Evolutionary conservation across 2,329 filamentous ascomycete genomes (phyloP), one percentile per base, ranked within the genome.

Genomic region (Domatiomyces globalis): DNA sequence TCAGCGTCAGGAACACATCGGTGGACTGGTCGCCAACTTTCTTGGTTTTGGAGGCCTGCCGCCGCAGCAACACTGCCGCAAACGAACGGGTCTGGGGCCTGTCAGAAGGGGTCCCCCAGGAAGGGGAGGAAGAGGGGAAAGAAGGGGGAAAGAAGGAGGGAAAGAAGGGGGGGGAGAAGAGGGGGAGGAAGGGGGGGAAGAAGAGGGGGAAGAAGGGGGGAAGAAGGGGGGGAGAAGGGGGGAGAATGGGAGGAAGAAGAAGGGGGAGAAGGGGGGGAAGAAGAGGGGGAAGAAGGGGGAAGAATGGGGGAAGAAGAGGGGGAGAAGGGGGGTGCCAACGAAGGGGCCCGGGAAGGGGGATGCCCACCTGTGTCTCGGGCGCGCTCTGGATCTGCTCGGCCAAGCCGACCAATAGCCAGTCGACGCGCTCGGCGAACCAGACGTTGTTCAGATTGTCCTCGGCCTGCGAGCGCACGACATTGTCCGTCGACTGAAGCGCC

Each of bases 391-490:
- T 82, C 71, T 96, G 90, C 72, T 96, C 92, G 43, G 85, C 89
- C 62, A 98, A 73, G 58, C 89, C 92, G 84, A 96, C 92, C 65
- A 98, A 73, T 60, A 96, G 75, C 61, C 94, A 77, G 63, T 95
- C 89, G 36, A 92, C 89, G 55, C 85, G 80, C 52, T 80, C 77
- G 56, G 74, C 73, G 36, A 88, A 85, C 92, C 92, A 98, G 75
- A 88, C 89, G 69, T 80, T 86, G 67, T 87, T 86, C 56, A 98
- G 74, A 67, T 89, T 84, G 58, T 94, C 87, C 70, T 98, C 92
- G 49, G 90, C 90, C 67, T 87, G 81, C 27, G 85, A 80, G 66
- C 92, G 84, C 62, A 87, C 77, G 53, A 76, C 75, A 72, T 98
- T 98, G 72, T 98, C 90, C 61, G 87, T 73, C 46, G 87, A 90